A percentile compares a stretch with the other conserved stretches of the same genome.
Conservation (phyloP, 352 stramenopile species). For the Phytophthora brassicae region DNA sequence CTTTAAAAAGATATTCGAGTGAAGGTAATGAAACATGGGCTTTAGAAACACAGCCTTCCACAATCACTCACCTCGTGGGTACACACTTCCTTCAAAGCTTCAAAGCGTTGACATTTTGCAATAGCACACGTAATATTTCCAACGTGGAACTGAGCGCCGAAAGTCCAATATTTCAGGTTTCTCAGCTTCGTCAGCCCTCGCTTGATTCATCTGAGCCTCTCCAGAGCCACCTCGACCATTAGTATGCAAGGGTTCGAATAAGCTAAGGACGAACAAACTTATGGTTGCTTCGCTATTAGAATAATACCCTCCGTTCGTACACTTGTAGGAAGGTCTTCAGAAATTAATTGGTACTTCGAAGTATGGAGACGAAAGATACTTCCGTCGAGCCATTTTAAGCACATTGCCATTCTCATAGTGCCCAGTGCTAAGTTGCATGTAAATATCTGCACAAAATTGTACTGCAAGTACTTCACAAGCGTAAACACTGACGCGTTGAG, state of each 20-base stretch:
- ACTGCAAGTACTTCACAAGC: slow-evolving; percentile 57
- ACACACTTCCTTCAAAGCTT: too few relatives aligned
- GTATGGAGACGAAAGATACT: slow-evolving; percentile 57
- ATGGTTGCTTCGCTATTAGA: slow-evolving; percentile 50
- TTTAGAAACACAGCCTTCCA: slow-evolving; percentile 60
- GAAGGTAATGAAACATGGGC: slow-evolving; percentile 71
- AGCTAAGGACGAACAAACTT: slow-evolving; percentile 35
- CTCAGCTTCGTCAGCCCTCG: background rate
- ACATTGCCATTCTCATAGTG: slow-evolving; percentile 77
- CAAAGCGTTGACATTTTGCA: slow-evolving; percentile 55
- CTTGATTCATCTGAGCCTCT: slow-evolving; percentile 1
- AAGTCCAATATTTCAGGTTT: background rate
- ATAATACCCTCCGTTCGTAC: slow-evolving; percentile 54
- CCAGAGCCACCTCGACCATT: background rate
- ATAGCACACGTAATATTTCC: slow-evolving; percentile 43
- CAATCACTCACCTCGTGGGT: slow-evolving; percentile 60
- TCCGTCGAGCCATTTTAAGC: slow-evolving; percentile 53
- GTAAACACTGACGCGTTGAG: slow-evolving; percentile 46
- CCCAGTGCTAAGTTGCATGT: slow-evolving; percentile 71
- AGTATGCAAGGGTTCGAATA: slow-evolving; percentile 44
- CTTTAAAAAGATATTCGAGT: slow-evolving; percentile 51
- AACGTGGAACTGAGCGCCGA: slow-evolving; percentile 9
- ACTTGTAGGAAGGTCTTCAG: slow-evolving; percentile 48
- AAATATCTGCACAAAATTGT: slow-evolving; percentile 63
- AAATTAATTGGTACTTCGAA: slow-evolving; percentile 59